Evolutionary conservation across 164 flowering plant genomes (phyloP), one percentile per base, ranked within the genome.

Genomic region (Vitis riparia): DNA sequence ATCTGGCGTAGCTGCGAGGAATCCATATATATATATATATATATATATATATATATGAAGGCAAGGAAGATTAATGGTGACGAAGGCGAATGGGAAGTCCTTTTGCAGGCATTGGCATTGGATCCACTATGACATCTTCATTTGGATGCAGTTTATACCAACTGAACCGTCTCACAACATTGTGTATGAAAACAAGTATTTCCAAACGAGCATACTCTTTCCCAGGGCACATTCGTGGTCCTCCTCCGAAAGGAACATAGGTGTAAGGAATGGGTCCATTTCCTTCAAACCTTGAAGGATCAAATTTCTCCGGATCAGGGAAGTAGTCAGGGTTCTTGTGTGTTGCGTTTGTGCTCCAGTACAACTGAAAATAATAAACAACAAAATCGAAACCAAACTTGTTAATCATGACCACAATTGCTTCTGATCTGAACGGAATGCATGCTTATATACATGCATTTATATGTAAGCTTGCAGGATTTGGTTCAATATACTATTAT

Each of bases 211-310:
- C 89, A 61, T 80, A 86, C 67, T 83, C 87, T 62, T 76, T 82
- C 10, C 89, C 87, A 0, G 89, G 87, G 77, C 89, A 86, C 87
- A 86, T 86, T 67, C 89, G 73, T 1, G 89, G 89, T 0, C 89
- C 87, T 63, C 87, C 89, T 0, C 89, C 89, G 52, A 86, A 86
- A 3, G 89, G 89, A 0, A 86, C 84, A 49, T 71, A 86, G 7
- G 89, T 82, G 80, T 80, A 86, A 0, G 87, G 90, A 1, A 80
- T 80, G 0, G 85, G 85, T 2, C 87, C 87, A 0, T 16, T n/a
- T 10, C 90, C 90, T 17, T 84, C 88, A 27, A 84, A 86, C 51
- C 88, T 77, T 1, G 69, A 57, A 1, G 88, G 90, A 8, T 86
- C 89, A 59, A 86, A 84, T 49, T 77, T 80, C 30, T 71, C 55